phyloP scores from a whole-genome alignment of 345 rosid species.

The Hibiscus syriacus region DNA sequence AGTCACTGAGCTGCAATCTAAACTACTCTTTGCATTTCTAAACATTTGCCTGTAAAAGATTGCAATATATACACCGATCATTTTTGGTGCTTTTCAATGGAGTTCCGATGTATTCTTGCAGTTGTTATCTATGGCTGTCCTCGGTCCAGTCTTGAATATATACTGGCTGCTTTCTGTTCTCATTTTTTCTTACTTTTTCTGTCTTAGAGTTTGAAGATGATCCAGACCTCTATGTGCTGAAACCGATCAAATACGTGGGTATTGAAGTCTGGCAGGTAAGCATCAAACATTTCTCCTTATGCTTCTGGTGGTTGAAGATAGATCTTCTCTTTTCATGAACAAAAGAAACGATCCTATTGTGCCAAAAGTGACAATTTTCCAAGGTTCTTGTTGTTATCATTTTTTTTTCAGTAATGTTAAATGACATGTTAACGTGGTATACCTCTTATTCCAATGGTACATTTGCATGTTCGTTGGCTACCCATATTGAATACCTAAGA shows the following conservation, averaged over 20 bases:
- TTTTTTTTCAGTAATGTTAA: background rate
- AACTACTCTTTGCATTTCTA: background rate
- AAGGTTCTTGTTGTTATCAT: background rate
- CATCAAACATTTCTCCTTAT: background rate
- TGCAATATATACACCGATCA: background rate
- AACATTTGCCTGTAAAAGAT: background rate
- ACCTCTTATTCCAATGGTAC: background rate
- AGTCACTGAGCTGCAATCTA: background rate
- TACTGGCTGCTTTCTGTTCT: background rate
- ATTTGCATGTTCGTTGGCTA: background rate
- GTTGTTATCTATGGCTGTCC: background rate
- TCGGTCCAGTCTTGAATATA: background rate
- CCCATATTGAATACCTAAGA: background rate
- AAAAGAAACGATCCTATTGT: background rate
- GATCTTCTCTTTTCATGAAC: background rate
- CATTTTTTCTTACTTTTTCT: constrained; percentile 4
- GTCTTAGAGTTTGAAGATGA: constrained; percentile 90
- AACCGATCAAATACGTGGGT: constrained; percentile 76
- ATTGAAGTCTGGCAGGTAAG: constrained; percentile 97
- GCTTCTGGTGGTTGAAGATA: background rate
- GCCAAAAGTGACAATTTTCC: background rate
- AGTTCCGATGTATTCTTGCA: background rate
- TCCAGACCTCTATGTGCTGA: constrained; percentile 86
- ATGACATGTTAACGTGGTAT: background rate
- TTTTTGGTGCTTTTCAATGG: background rate